Evolutionary conservation across 257 asterid species (phyloP).

Genomic region (Schizonepeta tenuifolia): DNA sequence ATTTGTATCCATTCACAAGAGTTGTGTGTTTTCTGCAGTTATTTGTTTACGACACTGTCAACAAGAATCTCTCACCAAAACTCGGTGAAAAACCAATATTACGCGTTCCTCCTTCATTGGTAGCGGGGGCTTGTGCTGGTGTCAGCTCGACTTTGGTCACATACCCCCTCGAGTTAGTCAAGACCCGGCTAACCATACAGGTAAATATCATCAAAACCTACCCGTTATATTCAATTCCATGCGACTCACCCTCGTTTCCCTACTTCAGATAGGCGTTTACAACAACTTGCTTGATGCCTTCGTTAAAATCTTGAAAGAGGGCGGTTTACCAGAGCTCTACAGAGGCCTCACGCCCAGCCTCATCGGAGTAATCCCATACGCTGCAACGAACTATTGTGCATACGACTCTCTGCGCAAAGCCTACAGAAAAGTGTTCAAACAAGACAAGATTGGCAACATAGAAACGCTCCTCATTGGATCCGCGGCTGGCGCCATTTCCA

Average conservation of each 20-base stretch:
- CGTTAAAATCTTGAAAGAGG: conserved; percentile 77
- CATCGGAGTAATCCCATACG: conserved; percentile 90
- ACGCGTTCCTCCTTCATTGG: conserved; percentile 75
- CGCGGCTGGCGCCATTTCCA: conserved; percentile 89
- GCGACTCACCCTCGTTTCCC: background rate
- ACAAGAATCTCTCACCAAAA: conserved; percentile 76
- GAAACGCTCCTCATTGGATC: conserved; percentile 93
- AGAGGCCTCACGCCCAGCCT: conserved; percentile 90
- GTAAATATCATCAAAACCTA: conserved; percentile 38
- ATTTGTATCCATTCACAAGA: background rate
- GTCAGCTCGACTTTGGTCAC: conserved; percentile 89
- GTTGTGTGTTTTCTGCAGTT: conserved; percentile 48
- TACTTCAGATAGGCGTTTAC: conserved; percentile 70
- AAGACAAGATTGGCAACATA: conserved; percentile 77
- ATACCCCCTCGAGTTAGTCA: conserved; percentile 92
- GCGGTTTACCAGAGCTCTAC: conserved; percentile 87
- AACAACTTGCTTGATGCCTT: conserved; percentile 81
- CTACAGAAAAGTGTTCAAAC: conserved; percentile 60
- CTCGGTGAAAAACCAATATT: conserved; percentile 62
- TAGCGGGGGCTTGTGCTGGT: conserved; percentile 98
- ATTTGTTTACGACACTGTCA: conserved; percentile 86
- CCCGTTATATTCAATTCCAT: background rate
- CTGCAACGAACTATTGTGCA: conserved; percentile 87
- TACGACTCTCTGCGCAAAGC: conserved; percentile 74
- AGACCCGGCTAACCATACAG: conserved; percentile 93